Conservation (phyloP, 305 asterid genomes). For the Solanum aculeatissimum region DNA sequence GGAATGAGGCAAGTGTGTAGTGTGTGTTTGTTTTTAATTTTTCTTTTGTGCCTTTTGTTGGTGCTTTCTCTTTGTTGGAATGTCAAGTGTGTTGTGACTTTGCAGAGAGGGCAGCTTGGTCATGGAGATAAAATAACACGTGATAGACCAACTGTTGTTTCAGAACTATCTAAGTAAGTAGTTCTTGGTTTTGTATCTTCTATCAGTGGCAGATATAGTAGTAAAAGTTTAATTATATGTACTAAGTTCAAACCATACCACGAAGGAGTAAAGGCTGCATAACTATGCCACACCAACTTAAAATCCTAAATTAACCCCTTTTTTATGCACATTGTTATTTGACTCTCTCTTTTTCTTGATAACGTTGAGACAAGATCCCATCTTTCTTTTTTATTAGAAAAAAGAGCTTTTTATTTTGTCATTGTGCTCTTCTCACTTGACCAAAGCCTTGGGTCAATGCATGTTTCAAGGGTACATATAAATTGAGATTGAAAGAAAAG, state of each 20-base stretch:
- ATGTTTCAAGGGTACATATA: neutral
- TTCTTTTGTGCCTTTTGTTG: neutral
- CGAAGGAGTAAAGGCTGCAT: neutral
- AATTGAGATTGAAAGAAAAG: neutral
- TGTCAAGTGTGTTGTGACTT: neutral
- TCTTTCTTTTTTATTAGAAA: neutral
- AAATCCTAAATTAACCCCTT: neutral
- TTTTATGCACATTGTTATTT: neutral
- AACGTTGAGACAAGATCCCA: neutral
- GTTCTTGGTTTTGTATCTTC: neutral
- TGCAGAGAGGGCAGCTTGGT: conserved; percentile 98
- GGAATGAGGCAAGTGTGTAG: conserved; percentile 59
- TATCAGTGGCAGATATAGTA: neutral
- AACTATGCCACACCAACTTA: neutral
- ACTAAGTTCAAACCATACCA: neutral
- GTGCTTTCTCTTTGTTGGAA: neutral
- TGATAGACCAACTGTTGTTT: conserved; percentile 78
- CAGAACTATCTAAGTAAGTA: conserved; percentile 66
- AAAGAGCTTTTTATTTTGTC: neutral
- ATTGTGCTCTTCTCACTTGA: neutral
- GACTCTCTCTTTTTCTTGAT: neutral
- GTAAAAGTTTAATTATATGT: neutral
- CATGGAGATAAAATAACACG: conserved; percentile 85
- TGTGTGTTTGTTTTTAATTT: neutral
- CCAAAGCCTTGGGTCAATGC: neutral